Percentiles rank a stretch among this genome's conserved stretches.
Conservation (phyloP, 345 rosid species). For the Syzygium aromaticum region DNA sequence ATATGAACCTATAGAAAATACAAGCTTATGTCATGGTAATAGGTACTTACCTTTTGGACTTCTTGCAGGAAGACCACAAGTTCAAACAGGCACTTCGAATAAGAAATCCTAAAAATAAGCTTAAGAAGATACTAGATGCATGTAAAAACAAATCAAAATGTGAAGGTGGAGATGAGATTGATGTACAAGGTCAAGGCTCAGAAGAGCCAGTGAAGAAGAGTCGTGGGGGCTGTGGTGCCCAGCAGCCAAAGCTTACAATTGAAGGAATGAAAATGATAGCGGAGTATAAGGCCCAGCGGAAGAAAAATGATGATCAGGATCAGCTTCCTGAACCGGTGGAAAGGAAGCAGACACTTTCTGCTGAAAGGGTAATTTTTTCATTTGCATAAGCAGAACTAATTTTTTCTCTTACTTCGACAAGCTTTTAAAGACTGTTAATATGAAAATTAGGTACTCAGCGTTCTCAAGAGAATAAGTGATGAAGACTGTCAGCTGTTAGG, state of each 20-base stretch:
- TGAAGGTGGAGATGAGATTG: conserved; percentile 81
- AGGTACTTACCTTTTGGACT: background rate
- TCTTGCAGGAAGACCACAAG: conserved; percentile 82
- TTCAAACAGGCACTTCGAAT: conserved; percentile 93
- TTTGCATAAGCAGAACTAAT: background rate
- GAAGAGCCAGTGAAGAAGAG: conserved; percentile 77
- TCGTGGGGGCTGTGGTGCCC: conserved; percentile 92
- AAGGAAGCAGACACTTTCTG: conserved; percentile 91
- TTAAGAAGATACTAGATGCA: conserved; percentile 83
- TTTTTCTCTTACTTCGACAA: background rate
- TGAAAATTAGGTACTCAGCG: conserved; percentile 59
- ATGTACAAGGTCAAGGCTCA: conserved; percentile 47
- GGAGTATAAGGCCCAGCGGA: conserved; percentile 64
- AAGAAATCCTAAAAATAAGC: conserved; percentile 82
- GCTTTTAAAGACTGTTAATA: background rate
- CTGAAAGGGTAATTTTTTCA: conserved; percentile 55
- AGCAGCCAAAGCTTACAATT: conserved; percentile 81
- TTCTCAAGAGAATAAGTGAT: conserved; percentile 91
- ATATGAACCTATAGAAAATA: background rate
- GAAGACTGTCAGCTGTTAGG: conserved; percentile 84
- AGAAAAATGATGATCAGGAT: conserved; percentile 77
- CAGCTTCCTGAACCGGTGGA: conserved; percentile 96
- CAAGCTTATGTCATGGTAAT: background rate
- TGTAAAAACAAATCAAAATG: conserved; percentile 86
- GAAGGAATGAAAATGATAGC: conserved; percentile 99